A percentile compares a stretch with the other conserved stretches of the same genome.
Conservation (phyloP, 192 early-diverging fungal species). For the Entophlyctis luteolus region DNA sequence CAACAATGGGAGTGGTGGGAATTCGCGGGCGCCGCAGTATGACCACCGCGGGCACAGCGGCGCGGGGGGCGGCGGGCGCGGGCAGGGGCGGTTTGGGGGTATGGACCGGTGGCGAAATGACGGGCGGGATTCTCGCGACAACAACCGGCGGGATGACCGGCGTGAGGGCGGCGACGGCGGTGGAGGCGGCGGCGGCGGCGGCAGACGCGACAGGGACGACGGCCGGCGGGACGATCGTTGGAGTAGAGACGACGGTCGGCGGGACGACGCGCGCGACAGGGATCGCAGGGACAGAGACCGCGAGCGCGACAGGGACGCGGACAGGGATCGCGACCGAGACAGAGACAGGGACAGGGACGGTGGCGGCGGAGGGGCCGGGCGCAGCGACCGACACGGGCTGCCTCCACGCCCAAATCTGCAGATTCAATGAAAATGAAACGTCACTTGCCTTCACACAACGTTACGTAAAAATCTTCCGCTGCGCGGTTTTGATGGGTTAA, state of each 20-base stretch:
- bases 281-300: background rate
- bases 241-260: too few relatives aligned
- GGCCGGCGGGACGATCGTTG: conserved; percentile 10
- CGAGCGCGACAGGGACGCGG: background rate
- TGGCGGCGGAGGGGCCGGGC: background rate
- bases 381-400: background rate
- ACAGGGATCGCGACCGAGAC: background rate
- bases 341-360: background rate
- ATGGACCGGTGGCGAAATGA: background rate
- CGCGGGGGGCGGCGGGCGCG: background rate
- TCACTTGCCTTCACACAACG: background rate
- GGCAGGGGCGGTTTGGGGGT: background rate
- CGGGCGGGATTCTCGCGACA: conserved; percentile 36
- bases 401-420: background rate
- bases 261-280: background rate
- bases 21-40: background rate
- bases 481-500: too few relatives aligned
- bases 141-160: conserved; percentile 43
- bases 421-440: background rate
- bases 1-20: background rate
- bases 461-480: too few relatives aligned
- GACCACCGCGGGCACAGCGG: background rate
- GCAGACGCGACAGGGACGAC: background rate
- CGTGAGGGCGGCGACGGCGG: conserved; percentile 35
- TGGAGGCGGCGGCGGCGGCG: conserved; percentile 6